Evolutionary conservation across 495 filamentous ascomycete species (phyloP).

Genomic region (Xylaria cubensis): DNA sequence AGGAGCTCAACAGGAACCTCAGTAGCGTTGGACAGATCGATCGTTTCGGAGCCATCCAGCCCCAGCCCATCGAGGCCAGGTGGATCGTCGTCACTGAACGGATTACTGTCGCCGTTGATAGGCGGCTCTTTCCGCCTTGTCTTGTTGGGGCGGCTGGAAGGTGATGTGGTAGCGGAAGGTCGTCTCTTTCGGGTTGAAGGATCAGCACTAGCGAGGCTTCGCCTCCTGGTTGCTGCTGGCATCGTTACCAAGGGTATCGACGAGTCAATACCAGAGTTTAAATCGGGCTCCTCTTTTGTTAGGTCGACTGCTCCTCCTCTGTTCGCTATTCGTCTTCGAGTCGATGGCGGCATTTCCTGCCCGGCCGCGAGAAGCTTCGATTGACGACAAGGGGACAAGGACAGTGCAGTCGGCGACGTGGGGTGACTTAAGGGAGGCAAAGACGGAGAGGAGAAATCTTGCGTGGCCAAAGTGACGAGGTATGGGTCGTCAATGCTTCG

Average conservation of each 20-base stretch:
- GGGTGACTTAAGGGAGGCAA: conserved; percentile 37
- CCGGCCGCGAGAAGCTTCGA: conserved; percentile 31
- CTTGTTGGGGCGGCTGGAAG: conserved; percentile 43
- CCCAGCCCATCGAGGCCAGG: conserved; percentile 24
- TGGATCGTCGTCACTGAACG: conserved; percentile 43
- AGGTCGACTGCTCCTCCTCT: conserved; percentile 32
- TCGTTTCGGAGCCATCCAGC: conserved; percentile 49
- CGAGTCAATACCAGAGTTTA: conserved; percentile 29
- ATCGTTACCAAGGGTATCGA: conserved; percentile 30
- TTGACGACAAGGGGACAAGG: conserved; percentile 26
- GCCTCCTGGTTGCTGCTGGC: conserved; percentile 32
- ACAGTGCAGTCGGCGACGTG: conserved; percentile 29
- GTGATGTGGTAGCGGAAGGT: conserved; percentile 32
- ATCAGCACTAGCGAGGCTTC: conserved; percentile 10
- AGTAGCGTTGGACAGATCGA: conserved; percentile 69
- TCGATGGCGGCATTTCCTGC: conserved; percentile 29
- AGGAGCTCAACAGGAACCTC: conserved; percentile 56
- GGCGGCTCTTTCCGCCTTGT: conserved; percentile 31
- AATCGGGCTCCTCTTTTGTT: conserved; percentile 35
- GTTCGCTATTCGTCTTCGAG: conserved; percentile 19
- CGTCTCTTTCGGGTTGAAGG: conserved; percentile 35
- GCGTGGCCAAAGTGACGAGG: conserved; percentile 36
- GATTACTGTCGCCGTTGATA: conserved; percentile 26
- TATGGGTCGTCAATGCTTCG: conserved; percentile 40
- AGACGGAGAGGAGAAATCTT: conserved; percentile 49